Conservation (phyloP, 2,329 filamentous ascomycete species). For the Canariomyces notabilis region DNA sequence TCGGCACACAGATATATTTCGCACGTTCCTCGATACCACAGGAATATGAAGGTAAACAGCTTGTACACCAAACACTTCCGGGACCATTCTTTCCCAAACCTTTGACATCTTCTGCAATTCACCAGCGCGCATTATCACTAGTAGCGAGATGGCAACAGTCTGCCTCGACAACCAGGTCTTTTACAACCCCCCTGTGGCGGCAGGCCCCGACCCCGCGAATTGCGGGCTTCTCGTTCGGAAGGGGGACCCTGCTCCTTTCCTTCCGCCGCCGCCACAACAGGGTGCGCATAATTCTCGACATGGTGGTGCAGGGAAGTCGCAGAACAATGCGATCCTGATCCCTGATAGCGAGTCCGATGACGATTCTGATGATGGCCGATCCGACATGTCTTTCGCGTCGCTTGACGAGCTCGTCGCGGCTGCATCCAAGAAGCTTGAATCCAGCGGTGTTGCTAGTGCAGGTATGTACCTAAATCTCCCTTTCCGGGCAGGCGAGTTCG, state of each 20-base stretch:
- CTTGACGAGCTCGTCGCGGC: neutral
- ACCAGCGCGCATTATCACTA: slow-evolving; percentile 3
- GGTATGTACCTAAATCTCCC: neutral
- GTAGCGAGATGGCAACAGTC: slow-evolving; percentile 10
- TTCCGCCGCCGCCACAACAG: too few relatives aligned
- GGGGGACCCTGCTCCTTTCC: too few relatives aligned
- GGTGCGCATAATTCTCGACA: too few relatives aligned
- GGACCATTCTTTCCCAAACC: neutral
- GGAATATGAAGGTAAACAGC: neutral
- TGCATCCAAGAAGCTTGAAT: neutral
- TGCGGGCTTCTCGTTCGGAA: neutral
- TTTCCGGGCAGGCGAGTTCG: neutral
- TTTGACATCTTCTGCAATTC: slow-evolving; percentile 1
- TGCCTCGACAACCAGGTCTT: slow-evolving; percentile 12
- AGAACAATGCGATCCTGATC: slow-evolving; percentile 15
- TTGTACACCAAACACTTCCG: neutral
- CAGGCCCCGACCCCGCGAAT: slow-evolving; percentile 6
- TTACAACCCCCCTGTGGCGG: slow-evolving; percentile 10
- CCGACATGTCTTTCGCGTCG: neutral
- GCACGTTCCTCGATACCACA: neutral
- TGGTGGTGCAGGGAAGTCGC: too few relatives aligned
- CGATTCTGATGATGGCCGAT: neutral
- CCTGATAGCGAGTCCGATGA: neutral
- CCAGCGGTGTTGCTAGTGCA: neutral
- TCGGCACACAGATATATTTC: neutral